Conservation (phyloP, 106 monocot species). For the Apostasia ramifera region DNA sequence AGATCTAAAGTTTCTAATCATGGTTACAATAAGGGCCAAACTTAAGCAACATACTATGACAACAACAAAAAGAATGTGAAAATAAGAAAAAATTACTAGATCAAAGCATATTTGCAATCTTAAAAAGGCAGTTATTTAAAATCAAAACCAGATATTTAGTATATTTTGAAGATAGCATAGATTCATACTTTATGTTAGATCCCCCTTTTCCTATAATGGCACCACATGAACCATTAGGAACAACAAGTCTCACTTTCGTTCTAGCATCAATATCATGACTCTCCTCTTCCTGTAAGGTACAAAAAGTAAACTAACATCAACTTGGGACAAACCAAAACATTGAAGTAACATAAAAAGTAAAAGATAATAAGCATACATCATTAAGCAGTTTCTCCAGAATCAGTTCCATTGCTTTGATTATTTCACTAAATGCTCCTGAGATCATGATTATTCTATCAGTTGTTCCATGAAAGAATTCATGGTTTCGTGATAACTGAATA, state of each 20-base stretch:
- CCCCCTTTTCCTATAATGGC: conserved; percentile 82
- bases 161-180: neutral
- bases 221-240: conserved; percentile 74
- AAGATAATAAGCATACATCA: conserved; percentile 45
- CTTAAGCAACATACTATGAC: no score
- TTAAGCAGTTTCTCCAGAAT: conserved; percentile 71
- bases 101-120: no score
- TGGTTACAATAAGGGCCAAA: no score
- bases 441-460: conserved; percentile 92
- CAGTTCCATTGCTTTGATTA: conserved; percentile 83
- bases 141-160: no score
- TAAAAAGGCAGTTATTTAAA: no score
- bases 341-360: neutral
- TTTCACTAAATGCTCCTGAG: conserved; percentile 71
- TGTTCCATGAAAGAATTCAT: conserved; percentile 97
- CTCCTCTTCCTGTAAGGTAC: conserved; percentile 47
- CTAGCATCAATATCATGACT: conserved; percentile 42
- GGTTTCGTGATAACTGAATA: conserved; percentile 89
- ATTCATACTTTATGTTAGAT: conserved; percentile 59
- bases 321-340: neutral
- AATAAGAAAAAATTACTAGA: no score
- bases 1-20: no score
- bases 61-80: no score
- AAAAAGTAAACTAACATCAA: conserved; percentile 2
- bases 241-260: conserved; percentile 50